Base-by-base conservation (phyloP, 805 yeast species). In the Maudiozyma saulgeensis region DNA sequence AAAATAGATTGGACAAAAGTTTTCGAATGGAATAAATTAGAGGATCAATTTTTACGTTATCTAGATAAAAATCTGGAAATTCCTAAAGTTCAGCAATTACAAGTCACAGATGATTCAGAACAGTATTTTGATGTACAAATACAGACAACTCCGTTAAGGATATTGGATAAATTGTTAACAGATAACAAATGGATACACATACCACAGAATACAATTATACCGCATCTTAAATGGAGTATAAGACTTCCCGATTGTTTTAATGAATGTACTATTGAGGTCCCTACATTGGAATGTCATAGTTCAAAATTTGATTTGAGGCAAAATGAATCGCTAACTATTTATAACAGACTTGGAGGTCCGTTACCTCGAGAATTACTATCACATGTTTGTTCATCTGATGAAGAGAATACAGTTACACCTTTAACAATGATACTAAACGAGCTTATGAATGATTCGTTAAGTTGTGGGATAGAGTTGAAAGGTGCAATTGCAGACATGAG, bases 191-290 rank as follows among this genome's bases (percentile, higher is more conserved):
- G 52, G 51, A 49, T 56, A 46, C 57, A 21, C 48, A 60, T 53
- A 5, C 54, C 61, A 1, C 25, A 47, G 16, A 16, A 44, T 26
- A 15, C 46, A 39, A 19, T 53, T 15, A 51, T 74, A 5, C 78
- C 79, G 11, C 42, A 51, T 8, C 48, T 72, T 6, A 50, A 56
- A 4, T 73, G 77, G 76, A 59, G 62, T 16, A 9, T 73, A 1
- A 54, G 58, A 11, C 50, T 72, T 16, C 59, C 68, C 7, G 75
- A 69, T 54, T 75, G 79, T 53, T 26, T 56, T 28, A 56, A 57
- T 1, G 40, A 56, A 0, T 63, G 66, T 13, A 52, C 56, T 0
- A 64, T 73, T 9, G 47, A 53, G 3, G 31, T 73, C 9, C 64
- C 72, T 11, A 56, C 52, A 37, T 50, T 57, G 15, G 31, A 44